Base-by-base conservation (phyloP, 352 stramenopile species). In the Thalassiosira livingstoniorum region DNA sequence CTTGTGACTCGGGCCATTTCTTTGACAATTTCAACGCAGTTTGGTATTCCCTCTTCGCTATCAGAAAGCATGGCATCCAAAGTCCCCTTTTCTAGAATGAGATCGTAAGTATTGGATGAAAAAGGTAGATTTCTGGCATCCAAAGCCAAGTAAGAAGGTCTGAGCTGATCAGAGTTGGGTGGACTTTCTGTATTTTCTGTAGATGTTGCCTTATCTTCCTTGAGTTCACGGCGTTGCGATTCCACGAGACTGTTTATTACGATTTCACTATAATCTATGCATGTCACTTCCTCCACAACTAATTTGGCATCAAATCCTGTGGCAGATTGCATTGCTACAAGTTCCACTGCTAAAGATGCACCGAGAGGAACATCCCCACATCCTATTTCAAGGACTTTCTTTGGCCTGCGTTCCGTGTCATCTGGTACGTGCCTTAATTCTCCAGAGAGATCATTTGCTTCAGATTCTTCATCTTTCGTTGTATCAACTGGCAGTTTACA, bases 71-170 rank as follows among this genome's bases (percentile, higher is more conserved):
- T 90, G 13, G 90, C 87, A 87, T 94, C 90, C 13, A 92, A 67
- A n/a, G 90, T 94, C 25, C 90, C 90, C 54, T 94, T 94, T 65
- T 94, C 90, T 11, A 94, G 45, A 35, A 94, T 73, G 7, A 94
- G 55, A 53, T 89, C 51, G 58, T 91, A 91, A 11, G 53, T 78
- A 37, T 86, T 75, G n/a, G 86, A 43, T 29, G 34, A 0, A 73
- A 82, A 88, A 0, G 87, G 71, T 25, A 94, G 42, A 3, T 75
- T 45, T 43, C 85, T 37, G 31, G 87, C 87, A 91, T 94, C 87
- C 21, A 77, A 13, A 27, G 68, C 42, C 65, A 32, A n/a, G 25
- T 65, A 84, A 3, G 61, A 66, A 31, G 68, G 67, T 57, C 57
- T 61, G 11, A 85, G 67, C 0, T 27, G 27, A 54, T 55, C 23